Base-by-base conservation (phyloP, 2,329 filamentous ascomycete species). In the Phialocephala sp. region DNA sequence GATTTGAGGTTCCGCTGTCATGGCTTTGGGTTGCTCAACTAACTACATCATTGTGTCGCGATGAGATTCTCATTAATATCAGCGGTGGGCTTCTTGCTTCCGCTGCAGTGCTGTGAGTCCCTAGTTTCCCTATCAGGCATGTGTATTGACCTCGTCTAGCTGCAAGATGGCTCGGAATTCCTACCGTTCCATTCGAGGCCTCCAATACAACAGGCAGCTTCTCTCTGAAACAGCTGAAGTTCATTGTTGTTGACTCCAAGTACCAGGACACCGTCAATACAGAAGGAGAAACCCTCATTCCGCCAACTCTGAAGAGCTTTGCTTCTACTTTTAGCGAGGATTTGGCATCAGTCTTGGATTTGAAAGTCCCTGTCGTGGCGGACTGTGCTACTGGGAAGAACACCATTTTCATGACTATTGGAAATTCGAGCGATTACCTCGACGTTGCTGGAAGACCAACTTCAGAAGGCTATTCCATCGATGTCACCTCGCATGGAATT, bases 281-380 rank as follows among this genome's bases (percentile, higher is more conserved):
- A 0, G 62, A 75, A 9, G 84, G 84, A 24, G 76, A 81, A 66
- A 86, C 83, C 0, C 72, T 84, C 18, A 85, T 86, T 22, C 84
- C 84, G 1, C 84, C 83, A 1, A 83, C 79, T 0, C 74, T 86
- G 2, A 70, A 69, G 9, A 77, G 81, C 2, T 86, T 86, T 63
- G 82, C 82, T 0, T 66, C 71, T 1, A 82, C 79, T 0, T 86
- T 87, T 59, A 77, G 76, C 1, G 68, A 72, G 2, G 79, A 81
- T 65, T 69, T 79, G n/a, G 62, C 66, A 11, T 68, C 70, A 1
- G 69, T 70, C 1, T 64, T 81, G 14, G 73, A 67, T 9, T 61
- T 80, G 14, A 66, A 77, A 14, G 58, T 79, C 43, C 63, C 69
- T 0, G 65, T 80, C 1, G 66, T 68, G 11, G 63, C 71, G 5